Evolutionary conservation across 2,329 filamentous ascomycete genomes (phyloP).

Genomic region (Fusarium multiceps): DNA sequence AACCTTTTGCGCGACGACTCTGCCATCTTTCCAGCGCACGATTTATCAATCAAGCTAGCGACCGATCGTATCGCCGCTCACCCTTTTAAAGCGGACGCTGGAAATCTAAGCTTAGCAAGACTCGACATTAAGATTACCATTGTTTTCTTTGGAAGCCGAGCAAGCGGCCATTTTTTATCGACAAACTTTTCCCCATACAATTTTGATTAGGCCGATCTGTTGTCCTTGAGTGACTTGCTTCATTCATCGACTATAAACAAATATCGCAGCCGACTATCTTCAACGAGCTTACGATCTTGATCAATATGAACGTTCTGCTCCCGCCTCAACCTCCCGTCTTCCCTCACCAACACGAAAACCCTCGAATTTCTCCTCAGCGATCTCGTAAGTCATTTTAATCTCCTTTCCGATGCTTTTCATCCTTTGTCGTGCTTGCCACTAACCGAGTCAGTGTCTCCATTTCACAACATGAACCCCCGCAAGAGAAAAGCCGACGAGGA

Average conservation of each 20-base stretch:
- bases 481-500: conserved; percentile 92
- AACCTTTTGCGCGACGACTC: not conserved
- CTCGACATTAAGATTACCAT: conserved; percentile 4
- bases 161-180: conserved; percentile 1
- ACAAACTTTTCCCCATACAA: not conserved
- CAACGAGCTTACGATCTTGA: conserved; percentile 10
- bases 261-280: conserved; percentile 9
- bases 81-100: conserved; percentile 1
- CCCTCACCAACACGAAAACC: conserved; percentile 67
- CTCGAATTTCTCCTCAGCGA: conserved; percentile 65
- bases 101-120: not conserved
- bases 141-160: conserved; percentile 4
- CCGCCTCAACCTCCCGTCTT: conserved; percentile 70
- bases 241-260: conserved; percentile 27
- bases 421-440: conserved; percentile 32
- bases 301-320: conserved; percentile 71
- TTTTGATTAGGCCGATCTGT: conserved; percentile 6
- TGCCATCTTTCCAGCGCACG: not conserved
- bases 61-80: not conserved
- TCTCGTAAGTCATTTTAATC: conserved; percentile 60
- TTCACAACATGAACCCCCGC: conserved; percentile 65
- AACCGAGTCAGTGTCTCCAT: conserved; percentile 55
- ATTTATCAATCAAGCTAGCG: not conserved
- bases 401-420: not conserved
- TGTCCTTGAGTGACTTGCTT: conserved; percentile 19